Evolutionary conservation across 345 rosid species (phyloP), one percentile per base, ranked within the genome.

Genomic region (Raphanus sativus): DNA sequence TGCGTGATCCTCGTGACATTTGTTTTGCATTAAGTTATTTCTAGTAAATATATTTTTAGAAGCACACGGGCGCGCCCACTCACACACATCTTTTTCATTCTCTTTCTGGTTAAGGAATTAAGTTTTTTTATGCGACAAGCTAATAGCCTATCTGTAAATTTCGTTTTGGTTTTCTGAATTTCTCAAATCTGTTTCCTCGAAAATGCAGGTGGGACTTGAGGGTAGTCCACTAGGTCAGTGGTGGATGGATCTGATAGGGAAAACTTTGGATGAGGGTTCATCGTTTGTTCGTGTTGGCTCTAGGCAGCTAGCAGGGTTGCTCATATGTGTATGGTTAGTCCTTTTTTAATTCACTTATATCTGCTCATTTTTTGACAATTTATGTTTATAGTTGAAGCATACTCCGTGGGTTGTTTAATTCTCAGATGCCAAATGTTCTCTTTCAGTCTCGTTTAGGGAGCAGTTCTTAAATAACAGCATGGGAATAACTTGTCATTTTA

Each of bases 211-310:
- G 63, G 97, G 97, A 69, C 89, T 86, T 77, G 97, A 91, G 77
- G 93, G 93, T 62, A 91, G 97, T 80, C 80, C 90, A 52, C 82
- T 87, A 71, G 97, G 97, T 48, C 92, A 89, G 62, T 89, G 88
- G 97, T 91, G 97, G 97, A 76, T 86, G 77, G 94, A 89, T 45
- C 75, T 80, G 83, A 88, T 91, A 13, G 94, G 91, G n/a, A 89
- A 84, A 81, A 86, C 89, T 62, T 83, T 91, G 75, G 87, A 82
- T 56, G 90, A 89, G 45, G 86, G 89, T 67, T 84, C 85, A 62
- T 68, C 85, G 5, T 91, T 88, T 80, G 89, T 85, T 77, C 89
- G 93, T 65, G 90, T 86, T 86, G 97, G 97, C 59, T 89, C 92
- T 62, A 82, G 97, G 80, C 94, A 89, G 75, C 87, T 91, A 50